Percentiles rank a stretch among this genome's conserved stretches.
Conservation (phyloP, 148 eudicot genomes). For the Cornus florida region DNA sequence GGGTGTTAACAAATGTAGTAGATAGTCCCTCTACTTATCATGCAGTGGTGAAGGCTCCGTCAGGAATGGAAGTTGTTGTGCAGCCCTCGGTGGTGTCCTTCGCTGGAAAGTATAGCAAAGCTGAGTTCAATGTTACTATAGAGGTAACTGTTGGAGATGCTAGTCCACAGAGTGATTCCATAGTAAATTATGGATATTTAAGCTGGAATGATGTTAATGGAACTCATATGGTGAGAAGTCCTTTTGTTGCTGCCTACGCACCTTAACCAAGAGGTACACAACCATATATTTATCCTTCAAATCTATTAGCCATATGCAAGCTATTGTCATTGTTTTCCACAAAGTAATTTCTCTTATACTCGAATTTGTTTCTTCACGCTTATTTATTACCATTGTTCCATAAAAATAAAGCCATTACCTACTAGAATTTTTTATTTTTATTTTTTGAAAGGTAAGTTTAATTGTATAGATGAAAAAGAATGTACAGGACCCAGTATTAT, state of each 20-base stretch:
- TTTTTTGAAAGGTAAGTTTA: too few relatives aligned
- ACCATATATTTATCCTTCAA: too few relatives aligned
- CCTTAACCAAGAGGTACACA: background rate
- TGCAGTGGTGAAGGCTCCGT: constrained; percentile 17
- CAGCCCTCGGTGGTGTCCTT: constrained; percentile 17
- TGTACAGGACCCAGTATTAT: too few relatives aligned
- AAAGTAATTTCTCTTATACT: too few relatives aligned
- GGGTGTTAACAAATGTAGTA: constrained; percentile 23
- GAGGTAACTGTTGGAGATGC: constrained; percentile 4
- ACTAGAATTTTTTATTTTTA: too few relatives aligned
- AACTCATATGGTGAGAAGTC: constrained; percentile 24
- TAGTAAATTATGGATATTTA: constrained; percentile 18
- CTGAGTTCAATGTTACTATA: constrained; percentile 12
- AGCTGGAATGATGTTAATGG: constrained; percentile 27
- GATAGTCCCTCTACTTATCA: constrained; percentile 4
- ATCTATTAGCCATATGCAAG: too few relatives aligned
- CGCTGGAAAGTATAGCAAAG: constrained; percentile 12
- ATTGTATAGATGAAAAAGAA: too few relatives aligned
- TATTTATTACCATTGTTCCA: too few relatives aligned
- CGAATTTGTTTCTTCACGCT: too few relatives aligned
- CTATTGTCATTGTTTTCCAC: too few relatives aligned
- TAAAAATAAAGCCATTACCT: too few relatives aligned
- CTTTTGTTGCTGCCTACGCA: constrained; percentile 20
- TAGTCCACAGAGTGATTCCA: background rate
- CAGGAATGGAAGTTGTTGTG: constrained; percentile 24